Base-by-base conservation (phyloP, 176 grass and related monocot species). In the Pontederia paniculata region DNA sequence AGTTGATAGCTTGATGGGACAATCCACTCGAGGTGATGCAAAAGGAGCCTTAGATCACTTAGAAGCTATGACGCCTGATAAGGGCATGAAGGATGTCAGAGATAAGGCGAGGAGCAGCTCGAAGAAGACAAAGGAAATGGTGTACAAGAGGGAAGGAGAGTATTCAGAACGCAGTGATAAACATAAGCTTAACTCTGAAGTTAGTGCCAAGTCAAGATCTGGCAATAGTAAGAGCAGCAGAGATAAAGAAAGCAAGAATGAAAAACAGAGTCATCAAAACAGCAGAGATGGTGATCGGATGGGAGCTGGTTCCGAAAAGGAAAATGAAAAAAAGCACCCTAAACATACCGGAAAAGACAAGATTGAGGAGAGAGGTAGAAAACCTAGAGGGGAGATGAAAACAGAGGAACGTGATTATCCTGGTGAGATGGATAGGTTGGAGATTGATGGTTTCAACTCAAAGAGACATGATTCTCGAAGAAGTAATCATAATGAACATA, bases 391-490 rank as follows among this genome's bases (percentile, higher is more conserved):
- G 23, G 64, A 44, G 17, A 53, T 42, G 8, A 52, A 67, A 67
- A 67, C 10, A 67, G 52, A 63, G 70, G 41, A 73, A 4, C 47
- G 52, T 21, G 18, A 28, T 53, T 47, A 67, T 76, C 23, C 66
- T 53, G 69, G 61, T 52, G 20, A 44, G 28, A 68, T n/a, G 37
- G 44, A 51, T 44, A 75, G 19, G 53, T 75, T 42, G 15, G 73
- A 94, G 70, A 75, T 71, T 71, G 83, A 80, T 66, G 66, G 49
- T 45, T 51, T 55, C 2, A 55, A 56, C 50, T 58, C 25, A 49
- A 93, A 81, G 73, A 98, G 67, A 57, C 62, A 77, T 48, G 66
- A 82, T 75, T 76, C 57, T 60, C 68, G 50, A 18, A 72, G 60
- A 48, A 61, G 37, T 18, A 73, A 60, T 59, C 69, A 77, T 62